Conservation (phyloP, 2,329 filamentous ascomycete species). For the Oidium heveae region DNA sequence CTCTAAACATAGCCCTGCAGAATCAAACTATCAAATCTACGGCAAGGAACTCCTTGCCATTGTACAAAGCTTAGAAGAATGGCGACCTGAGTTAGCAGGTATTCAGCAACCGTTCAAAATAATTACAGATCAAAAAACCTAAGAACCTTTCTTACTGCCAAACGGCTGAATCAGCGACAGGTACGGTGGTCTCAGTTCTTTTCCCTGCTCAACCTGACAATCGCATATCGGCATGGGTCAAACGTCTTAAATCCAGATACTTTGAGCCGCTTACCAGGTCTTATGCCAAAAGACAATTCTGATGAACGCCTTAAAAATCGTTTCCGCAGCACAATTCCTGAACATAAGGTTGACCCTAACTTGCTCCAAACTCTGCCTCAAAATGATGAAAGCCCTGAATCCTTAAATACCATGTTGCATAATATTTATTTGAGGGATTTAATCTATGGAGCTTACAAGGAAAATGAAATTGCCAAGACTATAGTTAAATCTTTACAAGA, state of each 20-base stretch:
- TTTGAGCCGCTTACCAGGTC: neutral
- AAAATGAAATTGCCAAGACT: neutral
- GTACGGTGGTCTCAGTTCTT: neutral
- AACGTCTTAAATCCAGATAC: neutral
- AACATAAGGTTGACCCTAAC: neutral
- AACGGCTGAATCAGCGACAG: neutral
- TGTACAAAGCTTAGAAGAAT: neutral
- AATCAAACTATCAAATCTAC: neutral
- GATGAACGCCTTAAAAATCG: constrained; percentile 1
- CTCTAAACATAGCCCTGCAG: neutral
- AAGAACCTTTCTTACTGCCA: neutral
- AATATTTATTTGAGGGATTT: neutral
- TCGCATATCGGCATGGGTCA: neutral
- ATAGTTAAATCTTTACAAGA: neutral
- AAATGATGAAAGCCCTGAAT: neutral
- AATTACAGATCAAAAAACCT: neutral
- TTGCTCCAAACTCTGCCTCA: neutral
- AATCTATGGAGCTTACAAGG: neutral
- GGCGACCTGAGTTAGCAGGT: neutral
- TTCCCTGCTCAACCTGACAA: neutral
- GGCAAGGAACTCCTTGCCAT: neutral
- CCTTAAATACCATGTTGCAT: neutral
- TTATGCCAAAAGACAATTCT: neutral
- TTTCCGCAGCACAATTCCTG: neutral
- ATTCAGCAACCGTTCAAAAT: neutral